Evolutionary conservation across 192 early-diverging fungal species (phyloP), one percentile per base, ranked within the genome.

Genomic region (Chytriomyces hyalinus): DNA sequence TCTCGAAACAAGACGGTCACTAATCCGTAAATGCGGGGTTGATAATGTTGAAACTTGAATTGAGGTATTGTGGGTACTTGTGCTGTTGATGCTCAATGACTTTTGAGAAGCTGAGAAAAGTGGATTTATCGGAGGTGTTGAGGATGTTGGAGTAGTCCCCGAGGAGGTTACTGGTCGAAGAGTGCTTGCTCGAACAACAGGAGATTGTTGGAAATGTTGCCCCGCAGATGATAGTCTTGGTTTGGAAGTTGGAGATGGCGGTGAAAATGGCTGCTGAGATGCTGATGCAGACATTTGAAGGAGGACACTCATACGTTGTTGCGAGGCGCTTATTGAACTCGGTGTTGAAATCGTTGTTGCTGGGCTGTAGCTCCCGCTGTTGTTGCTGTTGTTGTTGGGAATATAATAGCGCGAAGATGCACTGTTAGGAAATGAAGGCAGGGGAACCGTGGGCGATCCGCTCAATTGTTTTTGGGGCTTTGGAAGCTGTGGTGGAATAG

Each of bases 1-100:
- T 20, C 53, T 13, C 15, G 53, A n/a, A n/a, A 20, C 53, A 4
- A 71, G 69, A 17, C 69, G 69, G 6, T 71, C 69, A 6, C 49
- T 59, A 10, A 71, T 71, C 8, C 69, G 69, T 17, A 71, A 43
- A 8, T 71, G 69, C 0, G 49, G 51, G 6, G 13, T 24, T 10
- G 69, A 9, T 71, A 51, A 10, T 3, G 9, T 71, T 20, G 69
- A 36, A 10, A 51, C 10, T 60, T 22, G 9, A 10, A 68, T 17
- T 26, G 46, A 13, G 43, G 11, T 68, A 13, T 13, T 49, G 67
- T 47, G 9, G 67, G 17, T 47, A 60, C 15, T 20, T 4, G 20
- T 20, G 53, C 20, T 13, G 53, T 20, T 57, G 53, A 13, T 57
- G 53, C 53, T 57, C 15, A 20, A 20, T 5, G 53, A 20, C 20